Percentiles rank a stretch among this genome's conserved stretches.
phyloP scores from a whole-genome alignment of 1,284 basidiomycete genomes.

The Rhodotorula sp. region DNA sequence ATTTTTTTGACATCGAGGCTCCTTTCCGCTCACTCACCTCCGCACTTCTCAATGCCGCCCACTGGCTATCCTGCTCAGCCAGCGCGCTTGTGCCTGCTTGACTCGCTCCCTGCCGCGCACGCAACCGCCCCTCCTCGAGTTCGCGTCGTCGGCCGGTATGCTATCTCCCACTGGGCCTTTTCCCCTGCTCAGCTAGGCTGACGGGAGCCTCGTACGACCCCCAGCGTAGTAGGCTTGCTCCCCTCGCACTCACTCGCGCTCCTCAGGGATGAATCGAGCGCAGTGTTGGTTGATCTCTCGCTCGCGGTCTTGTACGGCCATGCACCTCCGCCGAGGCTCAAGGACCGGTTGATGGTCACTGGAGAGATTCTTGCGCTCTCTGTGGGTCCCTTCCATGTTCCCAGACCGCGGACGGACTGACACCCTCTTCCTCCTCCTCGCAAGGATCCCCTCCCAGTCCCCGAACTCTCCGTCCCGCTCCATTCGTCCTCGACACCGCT shows the following conservation, averaged over 20 bases:
- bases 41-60: not conserved
- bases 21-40: not conserved
- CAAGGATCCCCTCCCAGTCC: not conserved
- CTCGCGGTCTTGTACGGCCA: not conserved
- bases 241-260: not conserved
- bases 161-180: no score
- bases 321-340: not conserved
- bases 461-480: not conserved
- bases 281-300: slow-evolving; percentile 7
- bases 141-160: slow-evolving; percentile 19
- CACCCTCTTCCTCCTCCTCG: not conserved
- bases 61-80: not conserved
- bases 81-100: slow-evolving; percentile 1
- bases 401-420: not conserved
- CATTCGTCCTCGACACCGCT: not conserved
- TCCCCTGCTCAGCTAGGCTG: no score
- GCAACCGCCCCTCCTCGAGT: not conserved
- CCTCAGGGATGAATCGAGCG: not conserved
- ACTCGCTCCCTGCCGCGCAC: not conserved
- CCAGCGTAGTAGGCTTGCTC: slow-evolving; percentile 5
- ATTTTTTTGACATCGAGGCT: not conserved
- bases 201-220: no score
- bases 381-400: not conserved
- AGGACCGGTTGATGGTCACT: slow-evolving; percentile 5
- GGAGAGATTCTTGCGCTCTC: not conserved